Base-by-base conservation (phyloP, 148 eudicot genomes). In the Chenopodium berlandieri region DNA sequence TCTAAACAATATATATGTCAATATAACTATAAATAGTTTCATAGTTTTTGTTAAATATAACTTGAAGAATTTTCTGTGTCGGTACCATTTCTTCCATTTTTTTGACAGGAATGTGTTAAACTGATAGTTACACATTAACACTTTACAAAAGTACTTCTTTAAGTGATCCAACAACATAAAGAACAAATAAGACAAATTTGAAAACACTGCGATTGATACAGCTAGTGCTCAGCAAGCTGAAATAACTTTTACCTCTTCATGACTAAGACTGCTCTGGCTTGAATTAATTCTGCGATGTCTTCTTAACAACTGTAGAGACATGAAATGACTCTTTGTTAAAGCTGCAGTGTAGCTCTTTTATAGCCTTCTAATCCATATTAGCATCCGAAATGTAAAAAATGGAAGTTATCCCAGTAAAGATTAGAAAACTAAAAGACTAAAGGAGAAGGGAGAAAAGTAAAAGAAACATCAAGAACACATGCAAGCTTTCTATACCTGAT, bases 201-300 rank as follows among this genome's bases (percentile, higher is more conserved):
- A 47, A 40, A 30, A 7, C 20, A 31, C 40, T 14, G 52, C 14
- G 52, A 2, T n/a, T 46, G 12, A 12, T 20, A 8, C 4, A 4
- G 77, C 19, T 50, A 27, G n/a, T 52, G 20, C 12, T 75, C 64
- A 79, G 20, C 52, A 14, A 22, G 71, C 34, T 47, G 69, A 50
- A 23, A 47, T 54, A 54, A 83, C 52, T 40, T 58, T 71, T 72
- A 89, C 98, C 98, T 93, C 95, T 67, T 92, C 90, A 84, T 86
- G 82, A 89, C 90, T 88, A 83, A 95, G 93, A 30, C 88, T 82
- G 84, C 81, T 78, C 48, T 90, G 88, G 86, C 78, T 87, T 81
- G 87, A 76, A 84, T 88, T 90, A 75, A 88, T 74, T 83, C 98
- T 93, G 86, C 98, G 92, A 85, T 91, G 95, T 82, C 98, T 90